Conservation (phyloP, 495 filamentous ascomycete species). For the Neurospora pannonica region DNA sequence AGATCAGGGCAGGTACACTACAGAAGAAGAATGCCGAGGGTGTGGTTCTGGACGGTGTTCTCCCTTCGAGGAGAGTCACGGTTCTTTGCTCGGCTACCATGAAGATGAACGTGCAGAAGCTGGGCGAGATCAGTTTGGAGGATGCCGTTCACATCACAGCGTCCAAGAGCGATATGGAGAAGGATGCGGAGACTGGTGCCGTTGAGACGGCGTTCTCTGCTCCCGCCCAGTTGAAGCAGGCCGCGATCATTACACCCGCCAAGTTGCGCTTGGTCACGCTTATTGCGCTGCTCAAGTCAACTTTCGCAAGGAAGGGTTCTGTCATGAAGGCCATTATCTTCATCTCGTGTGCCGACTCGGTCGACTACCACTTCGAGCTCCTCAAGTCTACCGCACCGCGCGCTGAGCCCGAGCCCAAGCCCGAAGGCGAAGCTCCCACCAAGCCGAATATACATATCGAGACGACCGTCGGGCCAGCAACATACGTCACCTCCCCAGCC, state of each 20-base stretch:
- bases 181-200: constrained; percentile 30
- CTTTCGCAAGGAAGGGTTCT: constrained; percentile 76
- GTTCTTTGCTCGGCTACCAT: constrained; percentile 94
- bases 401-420: constrained; percentile 11
- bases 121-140: constrained; percentile 90
- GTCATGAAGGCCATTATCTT: constrained; percentile 95
- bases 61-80: constrained; percentile 72
- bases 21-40: constrained; percentile 30
- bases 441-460: constrained; percentile 23
- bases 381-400: constrained; percentile 44
- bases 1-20: constrained; percentile 49
- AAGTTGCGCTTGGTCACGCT: constrained; percentile 86
- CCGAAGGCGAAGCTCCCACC: constrained; percentile 14
- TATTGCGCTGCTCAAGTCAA: constrained; percentile 68
- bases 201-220: constrained; percentile 63
- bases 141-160: constrained; percentile 82
- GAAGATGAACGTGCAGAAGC: constrained; percentile 87
- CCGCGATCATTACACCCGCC: constrained; percentile 74
- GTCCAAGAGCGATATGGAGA: constrained; percentile 41
- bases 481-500: constrained; percentile 40
- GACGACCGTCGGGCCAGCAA: constrained; percentile 32
- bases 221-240: constrained; percentile 85
- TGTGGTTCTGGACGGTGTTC: constrained; percentile 33
- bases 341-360: constrained; percentile 91
- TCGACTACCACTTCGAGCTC: constrained; percentile 93